phyloP scores from a whole-genome alignment of 176 grass and related monocot species.

The Rhynchospora tenuis region DNA sequence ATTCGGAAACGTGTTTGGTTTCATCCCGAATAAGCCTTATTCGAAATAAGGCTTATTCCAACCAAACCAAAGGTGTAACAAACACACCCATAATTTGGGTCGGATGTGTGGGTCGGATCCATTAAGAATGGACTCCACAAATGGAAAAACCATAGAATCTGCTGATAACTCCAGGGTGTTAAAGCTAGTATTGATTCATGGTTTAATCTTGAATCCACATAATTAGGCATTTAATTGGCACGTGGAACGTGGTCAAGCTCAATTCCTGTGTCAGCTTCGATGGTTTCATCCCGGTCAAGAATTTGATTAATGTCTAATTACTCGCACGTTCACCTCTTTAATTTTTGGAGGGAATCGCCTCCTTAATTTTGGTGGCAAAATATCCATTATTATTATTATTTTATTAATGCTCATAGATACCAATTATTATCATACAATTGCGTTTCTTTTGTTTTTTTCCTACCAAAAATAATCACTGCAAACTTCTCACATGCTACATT shows the following conservation, averaged over 20 bases:
- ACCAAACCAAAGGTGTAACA: no score
- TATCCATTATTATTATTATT: not conserved
- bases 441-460: not conserved
- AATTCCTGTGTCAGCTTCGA: not conserved
- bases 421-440: not conserved
- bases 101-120: not conserved
- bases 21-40: no score
- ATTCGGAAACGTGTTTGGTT: no score
- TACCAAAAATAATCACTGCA: not conserved
- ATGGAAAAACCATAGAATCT: not conserved
- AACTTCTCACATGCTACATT: not conserved
- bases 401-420: not conserved
- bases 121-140: not conserved
- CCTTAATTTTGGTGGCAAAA: conserved; percentile 1
- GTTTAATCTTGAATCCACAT: conserved; percentile 1
- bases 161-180: conserved; percentile 6
- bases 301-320: conserved; percentile 14
- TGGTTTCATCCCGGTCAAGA: conserved; percentile 16
- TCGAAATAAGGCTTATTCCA: no score
- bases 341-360: conserved; percentile 13
- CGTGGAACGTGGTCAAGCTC: conserved; percentile 21
- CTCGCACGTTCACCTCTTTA: conserved; percentile 13
- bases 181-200: not conserved
- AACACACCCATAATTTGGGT: no score
- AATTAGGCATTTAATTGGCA: conserved; percentile 29